Base-by-base conservation (phyloP, 164 flowering plant genomes). In the Euptelea pleiosperma region DNA sequence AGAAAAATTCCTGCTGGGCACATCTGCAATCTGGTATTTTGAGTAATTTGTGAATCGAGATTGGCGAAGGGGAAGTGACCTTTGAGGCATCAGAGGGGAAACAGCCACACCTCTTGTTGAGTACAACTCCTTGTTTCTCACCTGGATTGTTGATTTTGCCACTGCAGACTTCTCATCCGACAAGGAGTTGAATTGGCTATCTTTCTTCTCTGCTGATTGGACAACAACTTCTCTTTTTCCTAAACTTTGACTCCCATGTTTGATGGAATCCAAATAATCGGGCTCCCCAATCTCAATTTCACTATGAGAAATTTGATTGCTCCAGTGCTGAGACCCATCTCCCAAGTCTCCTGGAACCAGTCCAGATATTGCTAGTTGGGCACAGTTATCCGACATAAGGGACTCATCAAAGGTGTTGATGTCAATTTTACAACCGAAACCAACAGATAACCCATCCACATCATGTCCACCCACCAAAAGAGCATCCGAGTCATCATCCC, bases 21-120 rank as follows among this genome's bases (percentile, higher is more conserved):
- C 67, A 61, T 77, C 81, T 2, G 77, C 21, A 31, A 50, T 48
- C 57, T 72, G 77, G 50, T 73, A 75, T 52, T 66, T 77, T 31
- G 85, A 64, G 58, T 77, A 54, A 31, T 67, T 67, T 21, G 68
- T 60, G 53, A 73, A 75, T 34, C 77, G 83, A 42, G 88, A 76
- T 45, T 76, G 79, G 2, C 77, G 77, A 69, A 57, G 65, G 4
- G 85, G 77, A 45, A 74, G 74, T 3, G 68, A 70, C 65, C 75
- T 79, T 43, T 58, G 82, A 25, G 76, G 61, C 3, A 44, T 40
- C 39, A 34, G 26, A 40, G 69, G 55, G 50, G 60, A 66, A 57
- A 67, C 65, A 24, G 63, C 54, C 30, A 47, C 12, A 45, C 46
- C 47, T 35, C 64, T 47, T 15, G 41, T 24, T 14, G 25, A 24